phyloP scores from a whole-genome alignment of 768 basidiomycete species.

The Trametes elegans region DNA sequence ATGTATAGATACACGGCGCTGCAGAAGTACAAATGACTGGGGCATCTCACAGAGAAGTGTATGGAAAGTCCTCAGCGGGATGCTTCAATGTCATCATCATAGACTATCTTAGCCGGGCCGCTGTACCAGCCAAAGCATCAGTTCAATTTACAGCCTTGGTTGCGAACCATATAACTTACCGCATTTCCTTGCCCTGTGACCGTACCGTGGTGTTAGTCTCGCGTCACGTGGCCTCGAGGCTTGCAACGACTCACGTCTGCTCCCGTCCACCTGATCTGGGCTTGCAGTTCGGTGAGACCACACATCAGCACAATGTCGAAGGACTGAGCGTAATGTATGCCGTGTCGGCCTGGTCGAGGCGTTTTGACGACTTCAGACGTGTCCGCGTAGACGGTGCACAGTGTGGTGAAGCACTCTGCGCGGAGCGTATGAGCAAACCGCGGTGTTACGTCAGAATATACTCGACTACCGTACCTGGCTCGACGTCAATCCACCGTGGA shows the following conservation, averaged over 20 bases:
- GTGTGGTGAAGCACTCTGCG: conserved; percentile 34
- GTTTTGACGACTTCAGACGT: conserved; percentile 26
- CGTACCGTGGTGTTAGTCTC: background rate
- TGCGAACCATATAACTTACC: conserved; percentile 6
- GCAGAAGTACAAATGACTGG: too few species aligned
- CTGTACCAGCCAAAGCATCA: too few species aligned
- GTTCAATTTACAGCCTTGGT: too few species aligned
- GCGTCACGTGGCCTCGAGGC: background rate
- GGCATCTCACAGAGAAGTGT: too few species aligned
- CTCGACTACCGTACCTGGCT: conserved; percentile 27
- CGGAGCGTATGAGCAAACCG: background rate
- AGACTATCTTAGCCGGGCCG: conserved; percentile 15
- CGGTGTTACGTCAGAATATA: background rate
- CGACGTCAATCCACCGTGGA: conserved; percentile 36
- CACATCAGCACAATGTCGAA: conserved; percentile 43
- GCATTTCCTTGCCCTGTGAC: conserved; percentile 17
- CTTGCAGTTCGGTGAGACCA: conserved; percentile 47
- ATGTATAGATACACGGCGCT: too few species aligned
- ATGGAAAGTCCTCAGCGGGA: background rate
- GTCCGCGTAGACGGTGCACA: conserved; percentile 37
- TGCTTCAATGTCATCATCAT: conserved; percentile 7
- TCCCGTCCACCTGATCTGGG: conserved; percentile 46
- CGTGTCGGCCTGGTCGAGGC: background rate
- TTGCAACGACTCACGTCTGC: conserved; percentile 19
- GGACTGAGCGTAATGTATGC: conserved; percentile 26